phyloP scores from a whole-genome alignment of 2,329 filamentous ascomycete genomes.

The Apiospora sp. region DNA sequence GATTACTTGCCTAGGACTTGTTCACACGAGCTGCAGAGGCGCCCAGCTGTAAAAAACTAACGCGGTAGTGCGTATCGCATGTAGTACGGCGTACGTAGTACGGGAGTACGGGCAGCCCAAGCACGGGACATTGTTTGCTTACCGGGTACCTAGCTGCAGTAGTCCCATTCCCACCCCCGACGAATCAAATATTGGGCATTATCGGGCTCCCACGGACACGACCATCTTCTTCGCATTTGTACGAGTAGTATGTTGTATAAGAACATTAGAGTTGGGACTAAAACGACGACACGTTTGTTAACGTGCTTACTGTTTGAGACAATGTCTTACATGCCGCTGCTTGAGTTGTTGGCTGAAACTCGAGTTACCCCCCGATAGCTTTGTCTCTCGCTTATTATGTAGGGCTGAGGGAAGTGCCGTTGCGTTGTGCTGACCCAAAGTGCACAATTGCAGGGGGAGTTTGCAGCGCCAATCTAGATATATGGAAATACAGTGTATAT shows the following conservation, averaged over 20 bases:
- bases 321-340: not conserved
- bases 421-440: not conserved
- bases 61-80: too few species aligned
- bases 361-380: not conserved
- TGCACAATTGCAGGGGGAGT: not conserved
- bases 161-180: not conserved
- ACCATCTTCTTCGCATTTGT: not conserved
- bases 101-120: not conserved
- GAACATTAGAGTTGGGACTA: not conserved
- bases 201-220: not conserved
- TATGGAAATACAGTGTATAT: not conserved
- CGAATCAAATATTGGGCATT: not conserved
- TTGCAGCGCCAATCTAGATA: not conserved
- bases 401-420: not conserved
- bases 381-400: not conserved
- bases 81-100: not conserved
- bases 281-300: not conserved
- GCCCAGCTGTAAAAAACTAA: not conserved
- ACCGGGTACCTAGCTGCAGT: conserved; percentile 1
- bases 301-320: conserved; percentile 5
- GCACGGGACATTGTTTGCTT: not conserved
- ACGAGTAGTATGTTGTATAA: not conserved
- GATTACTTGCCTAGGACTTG: not conserved
- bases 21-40: not conserved
- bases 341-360: not conserved